A percentile compares a stretch with the other conserved stretches of the same genome.
Conservation (phyloP, 2,329 filamentous ascomycete species). For the Neurospora crassa region DNA sequence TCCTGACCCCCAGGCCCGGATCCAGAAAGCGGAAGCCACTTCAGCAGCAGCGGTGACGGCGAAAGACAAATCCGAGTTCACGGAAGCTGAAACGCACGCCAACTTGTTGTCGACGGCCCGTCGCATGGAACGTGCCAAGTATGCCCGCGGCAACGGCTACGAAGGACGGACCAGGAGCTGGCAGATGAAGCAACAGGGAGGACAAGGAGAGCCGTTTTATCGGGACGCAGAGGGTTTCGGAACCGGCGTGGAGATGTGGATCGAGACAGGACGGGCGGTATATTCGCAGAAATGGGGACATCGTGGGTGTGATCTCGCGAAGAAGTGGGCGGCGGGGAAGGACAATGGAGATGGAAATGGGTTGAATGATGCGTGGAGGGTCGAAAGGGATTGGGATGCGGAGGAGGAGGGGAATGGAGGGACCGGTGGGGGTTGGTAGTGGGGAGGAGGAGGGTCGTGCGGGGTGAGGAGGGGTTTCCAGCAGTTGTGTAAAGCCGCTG, state of each 20-base stretch:
- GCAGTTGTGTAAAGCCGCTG: no score
- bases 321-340: not conserved
- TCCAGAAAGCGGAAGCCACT: no score
- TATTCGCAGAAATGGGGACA: constrained; percentile 34
- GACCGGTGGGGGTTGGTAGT: not conserved
- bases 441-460: not conserved
- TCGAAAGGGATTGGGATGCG: constrained; percentile 15
- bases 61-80: not conserved
- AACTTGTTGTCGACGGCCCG: constrained; percentile 23
- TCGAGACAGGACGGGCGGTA: constrained; percentile 13
- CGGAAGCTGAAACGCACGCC: constrained; percentile 25
- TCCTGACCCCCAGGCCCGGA: constrained; percentile 17
- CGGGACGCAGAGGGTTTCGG: constrained; percentile 17
- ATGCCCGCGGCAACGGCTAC: constrained; percentile 10
- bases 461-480: no score
- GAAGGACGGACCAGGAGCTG: constrained; percentile 12
- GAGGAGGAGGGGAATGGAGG: constrained; percentile 9
- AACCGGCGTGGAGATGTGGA: constrained; percentile 11
- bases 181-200: constrained; percentile 14
- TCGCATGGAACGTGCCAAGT: constrained; percentile 15
- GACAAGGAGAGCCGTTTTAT: constrained; percentile 16
- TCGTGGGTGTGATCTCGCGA: constrained; percentile 27
- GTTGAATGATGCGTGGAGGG: constrained; percentile 13
- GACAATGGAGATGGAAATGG: not conserved
- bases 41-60: no score